These are phyloP conservation scores for Penicillium nordicum DNA, from an alignment of 2,329 filamentous ascomycete species.

Conservation along the genomic window DNA sequence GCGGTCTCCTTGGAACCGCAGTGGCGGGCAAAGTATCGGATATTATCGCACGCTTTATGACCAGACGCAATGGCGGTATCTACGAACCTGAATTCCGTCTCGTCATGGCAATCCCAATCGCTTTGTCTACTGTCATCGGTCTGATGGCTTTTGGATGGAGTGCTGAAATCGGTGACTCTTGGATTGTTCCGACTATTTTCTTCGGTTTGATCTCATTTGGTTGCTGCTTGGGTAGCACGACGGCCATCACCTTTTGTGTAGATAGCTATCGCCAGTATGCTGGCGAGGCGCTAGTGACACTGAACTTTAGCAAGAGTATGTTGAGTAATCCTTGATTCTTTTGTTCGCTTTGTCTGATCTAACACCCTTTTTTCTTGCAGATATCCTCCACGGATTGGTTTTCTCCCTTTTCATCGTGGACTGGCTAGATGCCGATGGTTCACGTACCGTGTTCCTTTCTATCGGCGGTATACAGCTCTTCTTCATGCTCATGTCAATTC, in stretches of 20 bases:
- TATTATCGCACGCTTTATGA: constrained; percentile 76
- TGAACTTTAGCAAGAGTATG: constrained; percentile 86
- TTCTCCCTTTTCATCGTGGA: constrained; percentile 84
- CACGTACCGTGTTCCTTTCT: constrained; percentile 74
- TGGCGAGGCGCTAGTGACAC: constrained; percentile 85
- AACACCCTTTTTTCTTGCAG: constrained; percentile 28
- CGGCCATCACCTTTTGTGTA: constrained; percentile 88
- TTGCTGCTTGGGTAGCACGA: constrained; percentile 84
- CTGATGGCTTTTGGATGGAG: constrained; percentile 98
- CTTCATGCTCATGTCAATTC: constrained; percentile 70
- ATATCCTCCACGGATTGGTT: constrained; percentile 83
- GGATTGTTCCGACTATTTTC: constrained; percentile 91
- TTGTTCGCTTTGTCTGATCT: neutral
- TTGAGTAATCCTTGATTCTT: constrained; percentile 9
- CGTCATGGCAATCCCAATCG: constrained; percentile 79
- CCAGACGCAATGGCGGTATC: constrained; percentile 80
- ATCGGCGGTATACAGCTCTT: constrained; percentile 82
- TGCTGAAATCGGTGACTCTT: constrained; percentile 67
- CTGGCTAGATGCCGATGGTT: constrained; percentile 74
- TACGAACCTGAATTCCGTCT: constrained; percentile 94
- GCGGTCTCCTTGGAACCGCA: constrained; percentile 83
- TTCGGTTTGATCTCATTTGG: constrained; percentile 91
- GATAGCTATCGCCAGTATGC: constrained; percentile 93
- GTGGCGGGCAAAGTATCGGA: constrained; percentile 88
- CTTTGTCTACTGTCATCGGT: constrained; percentile 74